Evolutionary conservation across 2,329 filamentous ascomycete genomes (phyloP).

Genomic region (Alternaria atra): DNA sequence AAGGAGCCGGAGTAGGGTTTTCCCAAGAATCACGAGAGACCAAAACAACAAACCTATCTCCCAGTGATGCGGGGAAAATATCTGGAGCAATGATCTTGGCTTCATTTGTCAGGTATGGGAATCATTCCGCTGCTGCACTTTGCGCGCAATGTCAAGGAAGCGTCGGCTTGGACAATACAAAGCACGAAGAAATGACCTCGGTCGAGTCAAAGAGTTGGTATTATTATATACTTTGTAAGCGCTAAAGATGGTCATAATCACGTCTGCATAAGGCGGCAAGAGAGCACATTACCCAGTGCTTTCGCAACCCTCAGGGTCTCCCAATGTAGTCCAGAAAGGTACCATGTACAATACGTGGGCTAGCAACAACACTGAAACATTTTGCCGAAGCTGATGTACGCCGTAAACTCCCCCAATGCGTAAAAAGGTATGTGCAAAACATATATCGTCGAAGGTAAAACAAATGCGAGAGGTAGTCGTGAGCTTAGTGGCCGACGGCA

Average conservation of each 20-base stretch:
- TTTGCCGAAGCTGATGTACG: slow-evolving; percentile 9
- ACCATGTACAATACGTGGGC: not conserved
- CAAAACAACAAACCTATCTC: not conserved
- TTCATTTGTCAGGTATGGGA: not conserved
- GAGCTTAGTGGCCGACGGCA: slow-evolving; percentile 40
- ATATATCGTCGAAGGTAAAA: slow-evolving; percentile 4
- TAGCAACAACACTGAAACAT: slow-evolving; percentile 3
- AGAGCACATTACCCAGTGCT: slow-evolving; percentile 2
- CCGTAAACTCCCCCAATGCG: slow-evolving; percentile 25
- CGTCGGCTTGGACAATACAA: not conserved
- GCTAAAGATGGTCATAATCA: slow-evolving; percentile 14
- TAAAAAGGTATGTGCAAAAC: slow-evolving; percentile 14
- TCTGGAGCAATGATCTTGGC: not conserved
- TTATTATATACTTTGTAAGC: slow-evolving; percentile 31
- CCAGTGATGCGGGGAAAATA: not conserved
- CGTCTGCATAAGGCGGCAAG: not conserved
- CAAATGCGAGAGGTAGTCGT: not conserved
- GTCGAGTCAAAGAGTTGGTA: slow-evolving; percentile 8
- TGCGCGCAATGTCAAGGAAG: not conserved
- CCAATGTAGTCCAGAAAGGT: not conserved
- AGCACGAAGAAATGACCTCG: not conserved
- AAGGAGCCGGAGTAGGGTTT: not conserved
- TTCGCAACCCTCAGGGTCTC: not conserved
- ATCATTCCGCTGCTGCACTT: not conserved
- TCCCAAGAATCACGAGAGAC: not conserved